Percentiles rank a stretch among this genome's conserved stretches.
Conservation (phyloP, 805 yeast genomes). For the Saccharomycopsis amapae region DNA sequence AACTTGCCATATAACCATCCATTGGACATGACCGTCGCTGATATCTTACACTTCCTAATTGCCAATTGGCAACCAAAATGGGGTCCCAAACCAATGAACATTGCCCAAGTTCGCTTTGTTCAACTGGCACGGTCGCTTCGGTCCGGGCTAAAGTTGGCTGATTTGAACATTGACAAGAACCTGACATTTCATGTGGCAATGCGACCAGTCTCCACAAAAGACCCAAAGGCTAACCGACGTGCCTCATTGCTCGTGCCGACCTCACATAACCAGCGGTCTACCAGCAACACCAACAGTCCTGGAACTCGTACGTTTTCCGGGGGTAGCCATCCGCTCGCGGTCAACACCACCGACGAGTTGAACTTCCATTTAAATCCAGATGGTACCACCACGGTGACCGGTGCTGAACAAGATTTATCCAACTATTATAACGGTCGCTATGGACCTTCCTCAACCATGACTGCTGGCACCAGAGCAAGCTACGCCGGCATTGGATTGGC, state of each 20-base stretch:
- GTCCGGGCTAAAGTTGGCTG: conserved; percentile 12
- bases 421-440: conserved; percentile 14
- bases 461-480: conserved; percentile 7
- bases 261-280: conserved; percentile 12
- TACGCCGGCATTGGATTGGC: background rate
- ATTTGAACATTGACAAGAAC: conserved; percentile 4
- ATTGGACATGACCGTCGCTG: conserved; percentile 12
- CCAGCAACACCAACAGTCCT: background rate
- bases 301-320: background rate
- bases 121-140: conserved; percentile 15
- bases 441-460: conserved; percentile 2
- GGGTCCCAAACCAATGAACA: conserved; percentile 18
- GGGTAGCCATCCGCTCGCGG: conserved; percentile 4
- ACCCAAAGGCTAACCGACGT: conserved; percentile 6
- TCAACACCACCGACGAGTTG: conserved; percentile 8
- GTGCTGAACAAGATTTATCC: conserved; percentile 1
- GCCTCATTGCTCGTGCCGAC: conserved; percentile 21
- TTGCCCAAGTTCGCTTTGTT: conserved; percentile 14
- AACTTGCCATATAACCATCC: conserved; percentile 10
- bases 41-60: conserved; percentile 15
- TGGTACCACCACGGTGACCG: conserved; percentile 2
- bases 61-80: conserved; percentile 21
- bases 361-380: conserved; percentile 10
- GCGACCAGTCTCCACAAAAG: conserved; percentile 7
- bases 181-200: background rate